These are phyloP conservation scores for Penicillium sp. DNA, from an alignment of 2,329 filamentous ascomycete species.

Conservation along the genomic window DNA sequence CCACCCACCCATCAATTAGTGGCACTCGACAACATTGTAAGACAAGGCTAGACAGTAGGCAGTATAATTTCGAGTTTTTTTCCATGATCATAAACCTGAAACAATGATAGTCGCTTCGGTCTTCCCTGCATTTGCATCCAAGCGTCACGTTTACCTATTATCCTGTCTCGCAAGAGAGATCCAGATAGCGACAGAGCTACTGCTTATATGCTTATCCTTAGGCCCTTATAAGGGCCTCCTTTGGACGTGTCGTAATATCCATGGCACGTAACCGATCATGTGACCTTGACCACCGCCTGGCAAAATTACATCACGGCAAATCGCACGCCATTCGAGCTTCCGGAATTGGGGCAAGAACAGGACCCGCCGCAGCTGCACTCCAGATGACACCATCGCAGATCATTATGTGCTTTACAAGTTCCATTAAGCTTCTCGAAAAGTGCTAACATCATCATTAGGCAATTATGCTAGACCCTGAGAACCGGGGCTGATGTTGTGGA, in stretches of 20 bases:
- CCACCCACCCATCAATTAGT: too few species aligned
- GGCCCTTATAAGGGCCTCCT: too few species aligned
- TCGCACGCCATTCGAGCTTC: neutral
- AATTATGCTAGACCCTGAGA: neutral
- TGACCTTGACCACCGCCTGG: neutral
- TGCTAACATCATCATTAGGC: neutral
- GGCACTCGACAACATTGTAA: too few species aligned
- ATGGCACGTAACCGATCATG: neutral
- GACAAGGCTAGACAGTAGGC: too few species aligned
- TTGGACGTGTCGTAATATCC: neutral
- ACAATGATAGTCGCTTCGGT: too few species aligned
- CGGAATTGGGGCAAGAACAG: neutral
- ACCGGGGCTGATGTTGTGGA: neutral
- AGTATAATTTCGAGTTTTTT: too few species aligned
- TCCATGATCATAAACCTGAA: too few species aligned
- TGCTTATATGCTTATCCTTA: too few species aligned
- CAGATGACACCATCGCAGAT: constrained; percentile 3
- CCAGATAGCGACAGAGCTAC: too few species aligned
- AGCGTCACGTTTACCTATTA: too few species aligned
- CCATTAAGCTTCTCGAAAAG: neutral
- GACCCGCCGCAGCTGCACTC: neutral
- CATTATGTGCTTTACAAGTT: neutral
- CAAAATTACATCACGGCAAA: neutral
- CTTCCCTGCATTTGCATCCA: too few species aligned
- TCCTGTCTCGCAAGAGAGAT: too few species aligned